Conservation (phyloP, 1,139 yeast species). For the Sugiyamaella neomexicana region DNA sequence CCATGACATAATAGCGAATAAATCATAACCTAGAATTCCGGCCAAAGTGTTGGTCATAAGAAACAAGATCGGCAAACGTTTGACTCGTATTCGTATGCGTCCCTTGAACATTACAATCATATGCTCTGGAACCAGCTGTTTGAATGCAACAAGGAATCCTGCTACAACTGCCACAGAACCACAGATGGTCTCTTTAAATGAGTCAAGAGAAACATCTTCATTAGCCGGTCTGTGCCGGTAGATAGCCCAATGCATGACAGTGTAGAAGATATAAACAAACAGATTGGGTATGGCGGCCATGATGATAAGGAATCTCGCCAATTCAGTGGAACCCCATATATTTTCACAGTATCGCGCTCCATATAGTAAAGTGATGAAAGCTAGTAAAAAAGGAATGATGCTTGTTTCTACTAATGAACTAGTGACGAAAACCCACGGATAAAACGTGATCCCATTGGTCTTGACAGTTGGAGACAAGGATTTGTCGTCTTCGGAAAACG, state of each 20-base stretch:
- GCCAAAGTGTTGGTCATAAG: conserved; percentile 40
- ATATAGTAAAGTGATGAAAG: conserved; percentile 52
- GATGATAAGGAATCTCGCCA: conserved; percentile 57
- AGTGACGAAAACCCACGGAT: conserved; percentile 76
- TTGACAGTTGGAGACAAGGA: not conserved
- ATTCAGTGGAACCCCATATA: conserved; percentile 60
- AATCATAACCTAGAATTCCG: conserved; percentile 27
- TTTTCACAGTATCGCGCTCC: conserved; percentile 57
- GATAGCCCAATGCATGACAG: conserved; percentile 18
- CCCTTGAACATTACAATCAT: conserved; percentile 68
- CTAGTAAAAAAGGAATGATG: conserved; percentile 51
- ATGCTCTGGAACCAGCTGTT: conserved; percentile 88
- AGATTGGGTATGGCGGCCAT: conserved; percentile 61
- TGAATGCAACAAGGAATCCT: conserved; percentile 80
- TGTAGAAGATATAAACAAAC: conserved; percentile 23
- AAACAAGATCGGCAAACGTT: conserved; percentile 70
- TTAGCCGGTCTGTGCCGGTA: conserved; percentile 5
- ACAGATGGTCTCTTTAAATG: conserved; percentile 44
- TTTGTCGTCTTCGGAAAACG: conserved; percentile 39
- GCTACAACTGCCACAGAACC: conserved; percentile 74
- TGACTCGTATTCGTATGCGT: conserved; percentile 58
- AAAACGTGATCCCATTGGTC: conserved; percentile 33
- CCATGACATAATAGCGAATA: conserved; percentile 55
- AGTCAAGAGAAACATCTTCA: conserved; percentile 15
- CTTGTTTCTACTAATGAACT: conserved; percentile 72